phyloP scores from a whole-genome alignment of 169 alveolate genomes.

The Eimeria tenella region DNA sequence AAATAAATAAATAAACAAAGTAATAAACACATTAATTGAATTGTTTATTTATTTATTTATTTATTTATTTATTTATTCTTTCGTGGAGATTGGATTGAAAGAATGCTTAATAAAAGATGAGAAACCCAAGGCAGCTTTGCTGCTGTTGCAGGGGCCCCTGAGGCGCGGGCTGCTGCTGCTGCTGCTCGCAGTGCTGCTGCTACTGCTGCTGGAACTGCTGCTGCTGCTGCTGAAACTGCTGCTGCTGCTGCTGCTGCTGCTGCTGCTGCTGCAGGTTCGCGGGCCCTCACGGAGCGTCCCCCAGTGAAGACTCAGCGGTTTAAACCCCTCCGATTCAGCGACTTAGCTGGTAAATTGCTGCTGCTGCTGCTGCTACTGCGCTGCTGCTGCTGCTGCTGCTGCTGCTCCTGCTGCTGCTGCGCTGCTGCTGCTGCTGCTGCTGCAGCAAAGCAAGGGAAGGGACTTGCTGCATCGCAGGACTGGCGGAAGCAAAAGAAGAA shows the following conservation, averaged over 20 bases:
- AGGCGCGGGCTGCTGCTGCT: not conserved
- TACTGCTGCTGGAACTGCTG: not conserved
- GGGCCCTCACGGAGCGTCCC: not conserved
- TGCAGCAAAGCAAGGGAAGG: not conserved
- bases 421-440: conserved; percentile 12
- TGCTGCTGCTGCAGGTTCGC: conserved; percentile 15
- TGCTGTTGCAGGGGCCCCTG: not conserved
- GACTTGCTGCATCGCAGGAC: conserved; percentile 67
- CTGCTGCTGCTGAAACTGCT: not conserved
- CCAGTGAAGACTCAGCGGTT: not conserved
- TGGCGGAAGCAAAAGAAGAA: conserved; percentile 80
- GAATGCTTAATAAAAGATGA: no score
- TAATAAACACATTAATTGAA: not conserved
- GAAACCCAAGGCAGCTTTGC: no score
- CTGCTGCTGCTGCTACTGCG: no score
- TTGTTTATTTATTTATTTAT: no score
- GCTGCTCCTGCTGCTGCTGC: conserved; percentile 24
- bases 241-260: conserved; percentile 25
- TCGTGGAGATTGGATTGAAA: no score
- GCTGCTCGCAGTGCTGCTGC: not conserved
- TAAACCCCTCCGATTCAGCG: conserved; percentile 17
- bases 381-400: conserved; percentile 55
- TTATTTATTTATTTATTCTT: no score
- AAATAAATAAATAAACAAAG: not conserved
- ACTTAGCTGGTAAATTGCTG: not conserved